Percentiles rank a stretch among this genome's conserved stretches.
Conservation (phyloP, 768 basidiomycete species). For the Phanerochaete carnosa region DNA sequence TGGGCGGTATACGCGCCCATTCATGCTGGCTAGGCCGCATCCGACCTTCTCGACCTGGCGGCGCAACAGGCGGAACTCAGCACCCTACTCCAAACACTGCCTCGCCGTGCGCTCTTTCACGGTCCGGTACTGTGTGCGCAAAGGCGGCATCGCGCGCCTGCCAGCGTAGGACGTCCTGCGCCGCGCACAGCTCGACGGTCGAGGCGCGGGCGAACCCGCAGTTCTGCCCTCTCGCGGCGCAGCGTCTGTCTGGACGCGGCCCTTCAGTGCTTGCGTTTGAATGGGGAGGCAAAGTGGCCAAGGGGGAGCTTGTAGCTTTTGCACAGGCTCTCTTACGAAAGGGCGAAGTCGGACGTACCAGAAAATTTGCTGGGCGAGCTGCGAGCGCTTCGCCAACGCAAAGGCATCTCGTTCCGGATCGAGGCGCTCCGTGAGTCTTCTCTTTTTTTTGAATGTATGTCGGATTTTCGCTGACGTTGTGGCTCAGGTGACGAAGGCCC, state of each 20-base stretch:
- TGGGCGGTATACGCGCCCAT: slow-evolving; percentile 11
- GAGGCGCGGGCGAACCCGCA: slow-evolving; percentile 7
- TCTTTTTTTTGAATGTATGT: neutral
- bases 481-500: too few relatives aligned
- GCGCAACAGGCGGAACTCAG: slow-evolving; percentile 3
- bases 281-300: neutral
- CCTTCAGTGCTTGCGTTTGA: neutral
- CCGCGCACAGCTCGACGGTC: slow-evolving; percentile 8
- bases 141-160: neutral
- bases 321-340: neutral
- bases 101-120: slow-evolving; percentile 5
- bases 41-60: slow-evolving; percentile 3
- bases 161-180: slow-evolving; percentile 2
- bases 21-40: neutral
- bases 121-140: slow-evolving; percentile 5
- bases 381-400: neutral
- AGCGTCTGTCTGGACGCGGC: neutral
- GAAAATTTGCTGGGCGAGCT: neutral
- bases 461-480: neutral
- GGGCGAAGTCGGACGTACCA: neutral
- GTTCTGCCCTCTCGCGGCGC: slow-evolving; percentile 4
- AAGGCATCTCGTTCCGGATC: neutral
- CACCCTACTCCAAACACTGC: slow-evolving; percentile 1
- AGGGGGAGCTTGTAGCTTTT: neutral
- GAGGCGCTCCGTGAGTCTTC: neutral